Percentiles rank a stretch among this genome's conserved stretches.
Evolutionary conservation across 1,139 yeast genomes (phyloP).

Genomic region (Sugiyamaella castrensis): DNA sequence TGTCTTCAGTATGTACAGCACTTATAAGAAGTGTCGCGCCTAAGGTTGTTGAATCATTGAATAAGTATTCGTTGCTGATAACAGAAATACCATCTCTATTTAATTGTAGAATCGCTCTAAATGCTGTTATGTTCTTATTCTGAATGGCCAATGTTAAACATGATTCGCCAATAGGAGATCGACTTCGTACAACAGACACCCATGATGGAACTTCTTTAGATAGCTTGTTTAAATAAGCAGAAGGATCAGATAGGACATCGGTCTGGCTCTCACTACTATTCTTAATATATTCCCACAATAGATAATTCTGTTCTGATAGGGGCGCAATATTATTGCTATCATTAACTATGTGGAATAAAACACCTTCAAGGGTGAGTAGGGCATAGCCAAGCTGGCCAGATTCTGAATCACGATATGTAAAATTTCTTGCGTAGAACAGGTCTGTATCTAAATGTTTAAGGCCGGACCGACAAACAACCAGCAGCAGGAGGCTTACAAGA

Average conservation of each 20-base stretch:
- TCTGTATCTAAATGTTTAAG: slow-evolving; percentile 61
- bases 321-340: slow-evolving; percentile 44
- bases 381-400: slow-evolving; percentile 59
- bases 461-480: slow-evolving; percentile 66
- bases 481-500: slow-evolving; percentile 64
- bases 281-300: slow-evolving; percentile 53
- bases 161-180: slow-evolving; percentile 67
- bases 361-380: slow-evolving; percentile 80
- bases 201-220: slow-evolving; percentile 18
- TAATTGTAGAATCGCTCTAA: slow-evolving; percentile 43
- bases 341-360: slow-evolving; percentile 56
- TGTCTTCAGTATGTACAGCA: slow-evolving; percentile 57
- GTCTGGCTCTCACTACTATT: slow-evolving; percentile 1
- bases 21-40: slow-evolving; percentile 56
- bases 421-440: slow-evolving; percentile 60
- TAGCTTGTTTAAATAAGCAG: slow-evolving; percentile 1
- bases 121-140: slow-evolving; percentile 33
- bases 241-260: background rate
- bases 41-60: slow-evolving; percentile 57
- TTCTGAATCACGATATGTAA: slow-evolving; percentile 49
- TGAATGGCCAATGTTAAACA: slow-evolving; percentile 39
- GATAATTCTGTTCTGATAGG: slow-evolving; percentile 49
- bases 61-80: slow-evolving; percentile 62
- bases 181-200: slow-evolving; percentile 50
- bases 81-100: slow-evolving; percentile 27